phyloP scores from a whole-genome alignment of 805 yeast species.

The Yamadazyma paraphyllophila region DNA sequence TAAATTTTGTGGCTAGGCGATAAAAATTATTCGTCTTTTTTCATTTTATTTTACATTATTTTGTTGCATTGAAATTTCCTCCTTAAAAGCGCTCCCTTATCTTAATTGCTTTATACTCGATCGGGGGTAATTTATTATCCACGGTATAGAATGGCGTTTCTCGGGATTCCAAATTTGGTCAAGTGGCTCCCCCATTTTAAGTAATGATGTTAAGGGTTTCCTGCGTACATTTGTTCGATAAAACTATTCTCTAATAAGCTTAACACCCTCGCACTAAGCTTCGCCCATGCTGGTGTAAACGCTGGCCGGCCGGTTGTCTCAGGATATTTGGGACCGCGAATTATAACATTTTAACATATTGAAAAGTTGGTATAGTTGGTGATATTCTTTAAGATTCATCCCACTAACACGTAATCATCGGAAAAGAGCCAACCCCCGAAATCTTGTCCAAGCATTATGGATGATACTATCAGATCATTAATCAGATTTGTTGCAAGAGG shows the following conservation, averaged over 20 bases:
- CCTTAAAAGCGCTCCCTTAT: background rate
- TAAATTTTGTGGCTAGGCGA: no score
- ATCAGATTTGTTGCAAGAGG: conserved; percentile 81
- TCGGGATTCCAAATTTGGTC: background rate
- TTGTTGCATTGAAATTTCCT: no score
- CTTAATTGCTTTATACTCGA: background rate
- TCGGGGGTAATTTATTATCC: background rate
- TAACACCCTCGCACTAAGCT: no score
- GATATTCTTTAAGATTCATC: no score
- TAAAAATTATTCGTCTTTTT: no score
- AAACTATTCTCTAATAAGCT: background rate
- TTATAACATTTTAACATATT: background rate
- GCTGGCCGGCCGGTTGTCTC: background rate
- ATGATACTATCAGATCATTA: conserved; percentile 49
- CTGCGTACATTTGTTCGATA: background rate
- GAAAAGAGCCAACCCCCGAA: no score
- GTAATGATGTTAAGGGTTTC: background rate
- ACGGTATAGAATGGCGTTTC: background rate
- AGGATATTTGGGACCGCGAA: background rate
- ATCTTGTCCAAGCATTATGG: conserved; percentile 22
- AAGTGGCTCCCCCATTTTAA: background rate
- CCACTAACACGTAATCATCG: no score
- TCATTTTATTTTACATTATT: no score
- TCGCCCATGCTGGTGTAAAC: background rate
- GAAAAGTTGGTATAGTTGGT: no score